Conservation (phyloP, 352 stramenopile genomes). For the Phytopythium montanum region DNA sequence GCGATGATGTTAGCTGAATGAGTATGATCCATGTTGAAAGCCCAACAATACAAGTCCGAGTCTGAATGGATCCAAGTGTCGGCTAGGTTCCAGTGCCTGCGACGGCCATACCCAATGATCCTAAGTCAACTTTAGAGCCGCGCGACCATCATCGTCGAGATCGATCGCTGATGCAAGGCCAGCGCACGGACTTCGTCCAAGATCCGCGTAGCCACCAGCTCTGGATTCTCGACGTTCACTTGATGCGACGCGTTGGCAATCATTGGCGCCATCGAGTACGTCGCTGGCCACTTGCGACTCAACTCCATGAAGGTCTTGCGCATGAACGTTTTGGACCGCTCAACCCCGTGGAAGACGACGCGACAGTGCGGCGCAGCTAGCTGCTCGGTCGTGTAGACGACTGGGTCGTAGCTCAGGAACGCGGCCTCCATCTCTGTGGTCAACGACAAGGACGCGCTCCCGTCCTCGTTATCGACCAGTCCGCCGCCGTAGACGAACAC, state of each 20-base stretch:
- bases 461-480: neutral
- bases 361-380: constrained; percentile 9
- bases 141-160: neutral
- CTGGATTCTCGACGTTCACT: constrained; percentile 26
- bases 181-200: constrained; percentile 9
- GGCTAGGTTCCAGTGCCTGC: no score
- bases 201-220: constrained; percentile 6
- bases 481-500: neutral
- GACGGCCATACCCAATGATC: neutral
- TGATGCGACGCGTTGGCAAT: constrained; percentile 15
- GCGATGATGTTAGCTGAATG: neutral
- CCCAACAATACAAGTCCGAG: neutral
- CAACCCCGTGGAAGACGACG: constrained; percentile 14
- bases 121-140: neutral
- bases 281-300: constrained; percentile 9
- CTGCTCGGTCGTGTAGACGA: constrained; percentile 9
- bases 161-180: neutral
- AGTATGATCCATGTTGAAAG: neutral
- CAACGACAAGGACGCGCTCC: constrained; percentile 7
- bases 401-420: constrained; percentile 10
- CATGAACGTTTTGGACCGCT: constrained; percentile 17
- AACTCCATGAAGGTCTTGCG: constrained; percentile 11
- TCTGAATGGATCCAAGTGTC: neutral
- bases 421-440: constrained; percentile 10
- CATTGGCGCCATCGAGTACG: constrained; percentile 13